These are phyloP conservation scores for Raphidocelis subcapitata DNA, from an alignment of 139 green algal genomes.

Conservation along the genomic window DNA sequence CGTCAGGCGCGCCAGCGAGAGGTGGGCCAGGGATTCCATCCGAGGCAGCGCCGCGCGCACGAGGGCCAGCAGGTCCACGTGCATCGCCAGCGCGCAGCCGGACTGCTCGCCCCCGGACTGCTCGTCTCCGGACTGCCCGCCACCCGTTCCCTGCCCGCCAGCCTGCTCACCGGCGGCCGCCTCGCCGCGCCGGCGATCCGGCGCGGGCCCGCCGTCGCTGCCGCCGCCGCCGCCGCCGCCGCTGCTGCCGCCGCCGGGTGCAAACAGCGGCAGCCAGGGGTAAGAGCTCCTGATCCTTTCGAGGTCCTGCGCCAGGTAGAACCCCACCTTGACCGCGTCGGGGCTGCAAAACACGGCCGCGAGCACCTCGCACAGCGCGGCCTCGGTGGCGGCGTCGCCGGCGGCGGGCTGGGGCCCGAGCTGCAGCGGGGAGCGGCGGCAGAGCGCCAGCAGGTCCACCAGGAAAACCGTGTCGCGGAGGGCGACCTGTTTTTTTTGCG, in stretches of 20 bases:
- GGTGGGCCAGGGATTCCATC: not conserved
- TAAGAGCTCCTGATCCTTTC: conserved; percentile 17
- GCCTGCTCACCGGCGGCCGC: no score
- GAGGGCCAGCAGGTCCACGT: conserved; percentile 27
- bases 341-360: not conserved
- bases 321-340: conserved; percentile 21
- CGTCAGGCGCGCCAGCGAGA: conserved; percentile 22
- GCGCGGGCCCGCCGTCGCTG: not conserved
- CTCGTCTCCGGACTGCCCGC: not conserved
- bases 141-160: no score
- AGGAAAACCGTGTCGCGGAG: conserved; percentile 15
- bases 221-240: not conserved
- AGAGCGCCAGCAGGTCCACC: conserved; percentile 28
- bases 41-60: not conserved
- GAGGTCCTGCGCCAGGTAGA: conserved; percentile 28
- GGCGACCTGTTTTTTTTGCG: conserved; percentile 1
- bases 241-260: not conserved
- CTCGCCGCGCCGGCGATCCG: no score
- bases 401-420: not conserved
- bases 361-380: conserved; percentile 14
- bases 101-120: no score
- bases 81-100: not conserved
- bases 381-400: not conserved
- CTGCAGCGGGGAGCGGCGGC: not conserved
- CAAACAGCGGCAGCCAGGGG: not conserved